Percentiles rank a stretch among this genome's conserved stretches.
These are phyloP conservation scores for Blepharisma stoltei DNA, from an alignment of 73 alveolate species.

Conservation along the genomic window DNA sequence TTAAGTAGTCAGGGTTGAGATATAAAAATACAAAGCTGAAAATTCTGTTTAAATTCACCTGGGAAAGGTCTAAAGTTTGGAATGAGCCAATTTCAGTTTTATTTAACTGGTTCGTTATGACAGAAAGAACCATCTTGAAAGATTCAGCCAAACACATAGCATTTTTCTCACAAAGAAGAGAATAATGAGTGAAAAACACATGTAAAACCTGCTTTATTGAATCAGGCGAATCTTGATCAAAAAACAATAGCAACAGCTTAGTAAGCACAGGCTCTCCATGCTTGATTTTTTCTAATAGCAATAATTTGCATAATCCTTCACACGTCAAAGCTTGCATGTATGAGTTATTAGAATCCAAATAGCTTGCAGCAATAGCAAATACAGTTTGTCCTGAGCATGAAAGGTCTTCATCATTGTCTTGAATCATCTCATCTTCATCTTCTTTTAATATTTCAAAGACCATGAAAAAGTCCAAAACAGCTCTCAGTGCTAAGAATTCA, in stretches of 20 bases:
- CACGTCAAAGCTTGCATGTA: neutral
- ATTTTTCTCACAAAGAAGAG: neutral
- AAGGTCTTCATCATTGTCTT: neutral
- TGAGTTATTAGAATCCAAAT: neutral
- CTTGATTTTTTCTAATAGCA: neutral
- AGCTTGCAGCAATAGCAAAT: neutral
- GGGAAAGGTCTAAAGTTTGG: neutral
- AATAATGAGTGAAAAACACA: neutral
- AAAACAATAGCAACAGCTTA: neutral
- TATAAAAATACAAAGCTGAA: constrained; percentile 2
- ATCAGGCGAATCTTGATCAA: neutral
- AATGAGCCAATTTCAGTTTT: neutral
- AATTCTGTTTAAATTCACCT: neutral
- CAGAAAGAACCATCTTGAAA: neutral
- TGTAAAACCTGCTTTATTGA: neutral
- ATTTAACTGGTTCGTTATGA: neutral
- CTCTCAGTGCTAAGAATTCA: neutral
- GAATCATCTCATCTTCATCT: neutral
- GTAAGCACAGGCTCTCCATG: neutral
- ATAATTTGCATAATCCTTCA: neutral
- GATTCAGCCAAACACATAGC: neutral
- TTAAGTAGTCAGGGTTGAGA: neutral
- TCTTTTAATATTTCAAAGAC: neutral
- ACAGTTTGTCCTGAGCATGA: neutral
- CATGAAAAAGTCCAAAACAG: constrained; percentile 1